Evolutionary conservation across 139 green algal genomes (phyloP), one percentile per base, ranked within the genome.

Genomic region (Picochlorum sp.): DNA sequence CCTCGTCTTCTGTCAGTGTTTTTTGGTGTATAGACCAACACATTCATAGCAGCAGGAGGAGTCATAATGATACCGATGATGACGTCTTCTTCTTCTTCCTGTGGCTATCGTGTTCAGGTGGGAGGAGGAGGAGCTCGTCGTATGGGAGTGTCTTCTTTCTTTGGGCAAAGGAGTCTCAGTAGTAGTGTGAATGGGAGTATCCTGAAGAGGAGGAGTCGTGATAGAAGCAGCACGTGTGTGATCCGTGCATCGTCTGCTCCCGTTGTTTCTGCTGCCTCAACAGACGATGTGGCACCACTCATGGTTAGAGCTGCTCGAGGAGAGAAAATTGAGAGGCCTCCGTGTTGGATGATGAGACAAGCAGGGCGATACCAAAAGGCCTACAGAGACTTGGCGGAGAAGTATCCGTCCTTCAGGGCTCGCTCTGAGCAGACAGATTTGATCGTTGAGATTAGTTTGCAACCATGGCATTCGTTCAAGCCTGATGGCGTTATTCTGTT

Each of bases 311-410:
- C 88, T 14, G 86, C 85, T 4, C 70, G 86, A 21, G 85, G 86
- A 3, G 83, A 96, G 59, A 72, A 78, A n/a, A 75, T 94, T 0
- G 91, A 97, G 57, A 73, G 92, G 0, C 70, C 91, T 1, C 90
- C 92, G 3, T 95, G 87, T 75, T 84, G 88, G 90, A 96, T 96
- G 88, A 98, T 98, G 92, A 79, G 92, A 15, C 92, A 98, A 65
- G 92, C 92, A 24, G 92, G 92, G 24, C 83, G 91, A 62, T 96
- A 88, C 66, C 76, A 85, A 58, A 77, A 85, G 62, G 74, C 76
- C 2, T 97, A 97, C 72, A 79, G 88, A 31, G 85, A 96, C 60
- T 79, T 98, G 3, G 86, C 92, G 1, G 74, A 84, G 61, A 91
- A 88, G 70, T 79, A 97, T 65, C 90, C 91, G 0, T 90, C 81